A percentile compares a stretch with the other conserved stretches of the same genome.
These are phyloP conservation scores for Lichtheimia ramosa DNA, from an alignment of 371 early-diverging fungal genomes.

Conservation along the genomic window DNA sequence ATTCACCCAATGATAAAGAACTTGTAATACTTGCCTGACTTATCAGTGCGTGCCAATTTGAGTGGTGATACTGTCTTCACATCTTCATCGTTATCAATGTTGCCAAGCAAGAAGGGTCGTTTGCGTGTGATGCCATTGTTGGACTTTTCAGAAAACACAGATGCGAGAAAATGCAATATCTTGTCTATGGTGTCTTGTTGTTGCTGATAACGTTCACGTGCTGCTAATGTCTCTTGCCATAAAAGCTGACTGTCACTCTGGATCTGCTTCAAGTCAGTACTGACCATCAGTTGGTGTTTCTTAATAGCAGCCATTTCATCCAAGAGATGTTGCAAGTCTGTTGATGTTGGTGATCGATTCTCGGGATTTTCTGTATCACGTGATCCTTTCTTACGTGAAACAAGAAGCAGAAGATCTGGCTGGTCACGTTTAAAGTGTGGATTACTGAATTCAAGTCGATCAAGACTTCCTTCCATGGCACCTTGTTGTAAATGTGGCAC, in stretches of 20 bases:
- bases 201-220: constrained; percentile 75
- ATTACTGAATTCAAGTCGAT: constrained; percentile 60
- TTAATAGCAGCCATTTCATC: constrained; percentile 87
- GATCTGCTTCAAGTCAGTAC: constrained; percentile 79
- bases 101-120: constrained; percentile 38
- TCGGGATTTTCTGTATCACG: constrained; percentile 20
- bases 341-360: constrained; percentile 12
- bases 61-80: not conserved
- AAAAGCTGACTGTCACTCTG: constrained; percentile 85
- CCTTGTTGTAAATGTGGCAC: constrained; percentile 82
- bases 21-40: too few relatives aligned
- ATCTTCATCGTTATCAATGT: constrained; percentile 15
- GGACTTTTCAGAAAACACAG: constrained; percentile 57
- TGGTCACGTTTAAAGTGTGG: constrained; percentile 58
- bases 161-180: constrained; percentile 78
- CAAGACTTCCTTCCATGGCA: constrained; percentile 51
- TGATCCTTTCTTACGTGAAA: constrained; percentile 51
- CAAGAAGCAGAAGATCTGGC: constrained; percentile 53
- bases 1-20: too few relatives aligned
- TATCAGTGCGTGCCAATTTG: not conserved
- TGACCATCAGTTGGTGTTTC: constrained; percentile 86
- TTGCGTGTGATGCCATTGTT: constrained; percentile 47
- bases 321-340: constrained; percentile 59
- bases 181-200: constrained; percentile 95
- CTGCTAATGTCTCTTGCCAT: constrained; percentile 81